These are phyloP conservation scores for Nasturtium officinale DNA, from an alignment of 345 rosid genomes.

Conservation along the genomic window DNA sequence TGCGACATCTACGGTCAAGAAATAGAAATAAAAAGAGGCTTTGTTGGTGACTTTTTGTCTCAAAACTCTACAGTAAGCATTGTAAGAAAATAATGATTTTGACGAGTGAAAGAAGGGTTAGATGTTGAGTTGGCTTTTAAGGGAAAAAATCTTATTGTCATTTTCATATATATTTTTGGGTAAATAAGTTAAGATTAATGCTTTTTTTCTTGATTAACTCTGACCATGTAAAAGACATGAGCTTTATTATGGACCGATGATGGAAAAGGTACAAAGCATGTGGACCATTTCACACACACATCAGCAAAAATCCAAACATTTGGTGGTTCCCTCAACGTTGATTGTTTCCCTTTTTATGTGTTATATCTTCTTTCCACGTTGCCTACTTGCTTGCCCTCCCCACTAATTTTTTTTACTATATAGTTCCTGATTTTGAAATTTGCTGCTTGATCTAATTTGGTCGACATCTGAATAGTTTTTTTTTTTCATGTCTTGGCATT, in stretches of 20 bases:
- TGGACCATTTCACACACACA: conserved; percentile 29
- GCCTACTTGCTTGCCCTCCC: conserved; percentile 6
- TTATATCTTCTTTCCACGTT: conserved; percentile 39
- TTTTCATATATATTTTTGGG: not conserved
- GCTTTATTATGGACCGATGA: conserved; percentile 28
- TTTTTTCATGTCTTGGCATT: conserved; percentile 6
- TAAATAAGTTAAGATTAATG: not conserved
- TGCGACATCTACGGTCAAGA: conserved; percentile 32
- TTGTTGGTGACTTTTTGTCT: conserved; percentile 25
- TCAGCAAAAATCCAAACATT: conserved; percentile 32
- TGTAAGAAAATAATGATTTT: conserved; percentile 21
- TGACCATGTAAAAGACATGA: conserved; percentile 29
- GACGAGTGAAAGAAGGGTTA: conserved; percentile 2
- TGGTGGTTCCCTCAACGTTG: conserved; percentile 27
- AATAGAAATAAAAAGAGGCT: conserved; percentile 12
- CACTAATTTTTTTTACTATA: not conserved
- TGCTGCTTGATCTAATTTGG: conserved; percentile 15
- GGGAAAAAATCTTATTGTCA: conserved; percentile 25
- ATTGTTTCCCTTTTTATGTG: conserved; percentile 2
- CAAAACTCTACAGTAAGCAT: conserved; percentile 6
- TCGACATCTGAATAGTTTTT: conserved; percentile 8
- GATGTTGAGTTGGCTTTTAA: conserved; percentile 19
- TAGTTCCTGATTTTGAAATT: not conserved
- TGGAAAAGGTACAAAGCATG: conserved; percentile 30
- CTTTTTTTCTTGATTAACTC: not conserved